Evolutionary conservation across 768 basidiomycete species (phyloP).

Genomic region (Lactarius hatsudake): DNA sequence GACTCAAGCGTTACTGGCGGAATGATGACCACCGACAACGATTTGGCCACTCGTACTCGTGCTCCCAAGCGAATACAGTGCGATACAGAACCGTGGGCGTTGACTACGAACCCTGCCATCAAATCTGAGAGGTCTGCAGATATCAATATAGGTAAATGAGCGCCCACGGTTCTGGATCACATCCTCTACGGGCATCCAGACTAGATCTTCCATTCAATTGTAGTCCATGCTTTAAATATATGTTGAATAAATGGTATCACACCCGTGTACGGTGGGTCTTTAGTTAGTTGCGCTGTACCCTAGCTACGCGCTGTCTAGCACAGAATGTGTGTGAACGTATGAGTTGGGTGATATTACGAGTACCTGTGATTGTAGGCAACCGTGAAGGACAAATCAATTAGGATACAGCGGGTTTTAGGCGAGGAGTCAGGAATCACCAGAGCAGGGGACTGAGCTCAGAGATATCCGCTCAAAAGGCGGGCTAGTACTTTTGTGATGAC

Average conservation of each 20-base stretch:
- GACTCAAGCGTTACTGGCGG: neutral
- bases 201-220: neutral
- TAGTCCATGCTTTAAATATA: neutral
- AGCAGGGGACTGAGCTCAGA: slow-evolving; percentile 38
- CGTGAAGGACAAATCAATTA: neutral
- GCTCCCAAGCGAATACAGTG: neutral
- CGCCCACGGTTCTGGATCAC: too few species aligned
- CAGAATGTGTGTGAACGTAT: neutral
- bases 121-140: neutral
- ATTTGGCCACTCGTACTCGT: neutral
- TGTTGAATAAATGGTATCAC: neutral
- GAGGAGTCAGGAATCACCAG: neutral
- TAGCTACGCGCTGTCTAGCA: neutral
- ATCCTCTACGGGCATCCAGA: neutral
- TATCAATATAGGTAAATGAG: neutral
- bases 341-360: neutral
- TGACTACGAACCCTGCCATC: neutral
- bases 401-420: neutral
- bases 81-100: neutral
- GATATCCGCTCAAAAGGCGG: slow-evolving; percentile 64
- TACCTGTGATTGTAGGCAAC: neutral
- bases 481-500: slow-evolving; percentile 63
- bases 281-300: neutral
- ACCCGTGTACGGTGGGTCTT: neutral
- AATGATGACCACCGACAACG: neutral